Base-by-base conservation (phyloP, 2,329 filamentous ascomycete species). In the Cladosporium oxysporum region DNA sequence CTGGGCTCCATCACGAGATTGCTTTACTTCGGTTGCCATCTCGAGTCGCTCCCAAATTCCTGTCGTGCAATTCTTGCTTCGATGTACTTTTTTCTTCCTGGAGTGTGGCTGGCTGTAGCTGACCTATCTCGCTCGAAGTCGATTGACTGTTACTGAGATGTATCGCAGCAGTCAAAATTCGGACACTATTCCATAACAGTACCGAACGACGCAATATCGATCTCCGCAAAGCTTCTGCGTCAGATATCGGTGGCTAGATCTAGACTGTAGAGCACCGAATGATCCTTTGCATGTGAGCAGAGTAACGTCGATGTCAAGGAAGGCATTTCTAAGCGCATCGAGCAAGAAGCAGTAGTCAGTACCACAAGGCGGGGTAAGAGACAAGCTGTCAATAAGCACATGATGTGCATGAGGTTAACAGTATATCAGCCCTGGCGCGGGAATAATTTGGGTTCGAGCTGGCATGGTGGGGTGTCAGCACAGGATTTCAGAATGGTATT, bases 1-100 rank as follows among this genome's bases (percentile, higher is more conserved):
- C 23, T 69, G 72, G 29, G 68, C 58, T 21, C 68, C 70, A 66
- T 72, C 67, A 11, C 66, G 50, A 33, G 41, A 35, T 57, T 52
- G 28, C n/a, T 44, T 53, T 29, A 59, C 35, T 12, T 58, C 60
- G 12, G 66, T 57, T 57, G 64, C 59, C 67, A 68, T 68, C 3
- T 8, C 11, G 31, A 10, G n/a, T 59, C 49, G 28, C 12, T 6
- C 29, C 23, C 18, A 29, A 14, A 18, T 2, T 2, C 29, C 11
- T 2, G 28, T 29, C 12, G n/a, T 47, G 41, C 41, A 47, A 8
- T 21, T 10, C 11, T 21, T 47, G 18, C n/a, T 21, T 47, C n/a
- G 41, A 21, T 47, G 41, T 47, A n/a, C 18, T 10, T 21, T 11
- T 8, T 11, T 11, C 0, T 47, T 21, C 7, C 41, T 21, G 41